Evolutionary conservation across 352 stramenopile species (phyloP).

Genomic region (Phytopythium oedochilum): DNA sequence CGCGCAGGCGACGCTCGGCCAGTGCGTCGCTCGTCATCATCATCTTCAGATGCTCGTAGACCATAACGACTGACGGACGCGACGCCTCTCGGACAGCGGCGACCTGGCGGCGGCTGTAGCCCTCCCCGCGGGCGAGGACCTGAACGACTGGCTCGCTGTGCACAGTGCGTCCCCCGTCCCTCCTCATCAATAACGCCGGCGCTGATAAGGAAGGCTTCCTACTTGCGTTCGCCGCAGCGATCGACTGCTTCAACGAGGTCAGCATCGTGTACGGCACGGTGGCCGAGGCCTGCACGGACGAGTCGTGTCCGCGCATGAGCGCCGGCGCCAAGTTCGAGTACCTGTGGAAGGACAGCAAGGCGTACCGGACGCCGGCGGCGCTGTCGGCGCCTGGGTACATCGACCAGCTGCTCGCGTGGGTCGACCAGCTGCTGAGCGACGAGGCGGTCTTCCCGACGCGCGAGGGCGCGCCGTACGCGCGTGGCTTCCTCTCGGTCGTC

Average conservation of each 20-base stretch:
- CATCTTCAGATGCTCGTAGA: not conserved
- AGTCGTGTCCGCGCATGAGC: conserved; percentile 72
- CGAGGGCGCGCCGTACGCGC: conserved; percentile 65
- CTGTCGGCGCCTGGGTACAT: conserved; percentile 89
- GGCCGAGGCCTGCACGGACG: conserved; percentile 69
- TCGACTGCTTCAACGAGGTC: conserved; percentile 95
- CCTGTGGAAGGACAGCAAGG: conserved; percentile 76
- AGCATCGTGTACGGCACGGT: conserved; percentile 91
- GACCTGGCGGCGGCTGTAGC: conserved; percentile 62
- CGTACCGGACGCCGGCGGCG: conserved; percentile 70
- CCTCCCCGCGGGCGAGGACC: conserved; percentile 73
- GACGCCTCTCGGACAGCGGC: conserved; percentile 22
- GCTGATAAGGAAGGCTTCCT: too few species aligned
- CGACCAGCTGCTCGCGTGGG: conserved; percentile 90
- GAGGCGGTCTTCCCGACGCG: conserved; percentile 66
- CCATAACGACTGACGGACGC: not conserved
- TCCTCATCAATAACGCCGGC: too few species aligned
- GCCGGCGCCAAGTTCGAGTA: conserved; percentile 87
- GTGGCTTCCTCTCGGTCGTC: conserved; percentile 77
- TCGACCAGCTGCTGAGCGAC: conserved; percentile 87
- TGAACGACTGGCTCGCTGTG: conserved; percentile 91
- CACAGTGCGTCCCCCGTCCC: conserved; percentile 75
- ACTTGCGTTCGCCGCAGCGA: conserved; percentile 32
- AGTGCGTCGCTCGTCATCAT: conserved; percentile 36
- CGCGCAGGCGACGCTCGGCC: conserved; percentile 75